Percentiles rank a stretch among this genome's conserved stretches.
Evolutionary conservation across 805 yeast genomes (phyloP).

Genomic region (Diddensiella santjacobensis): DNA sequence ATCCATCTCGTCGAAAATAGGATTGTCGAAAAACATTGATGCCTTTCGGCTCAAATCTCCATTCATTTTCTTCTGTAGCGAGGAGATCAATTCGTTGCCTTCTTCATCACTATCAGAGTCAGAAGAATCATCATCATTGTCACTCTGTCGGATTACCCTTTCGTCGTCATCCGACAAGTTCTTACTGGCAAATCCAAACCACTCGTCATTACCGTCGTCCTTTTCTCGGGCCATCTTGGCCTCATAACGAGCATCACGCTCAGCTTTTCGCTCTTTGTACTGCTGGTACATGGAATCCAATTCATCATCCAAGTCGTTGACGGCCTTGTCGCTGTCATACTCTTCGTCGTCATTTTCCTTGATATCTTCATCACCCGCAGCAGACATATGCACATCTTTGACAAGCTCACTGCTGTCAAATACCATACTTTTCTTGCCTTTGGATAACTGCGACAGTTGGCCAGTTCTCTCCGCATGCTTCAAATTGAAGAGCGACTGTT

Average conservation of each 20-base stretch:
- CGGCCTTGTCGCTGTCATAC: constrained; percentile 39
- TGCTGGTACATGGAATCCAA: constrained; percentile 75
- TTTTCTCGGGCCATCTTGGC: constrained; percentile 49
- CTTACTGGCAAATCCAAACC: constrained; percentile 34
- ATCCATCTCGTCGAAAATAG: constrained; percentile 31
- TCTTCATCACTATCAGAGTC: constrained; percentile 24
- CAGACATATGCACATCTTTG: constrained; percentile 17
- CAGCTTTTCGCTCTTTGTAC: constrained; percentile 48
- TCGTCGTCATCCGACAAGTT: constrained; percentile 26
- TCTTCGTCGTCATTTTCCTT: constrained; percentile 30
- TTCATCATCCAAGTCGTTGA: constrained; percentile 64
- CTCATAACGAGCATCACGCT: constrained; percentile 45
- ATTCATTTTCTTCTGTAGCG: constrained; percentile 15
- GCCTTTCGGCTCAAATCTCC: constrained; percentile 35
- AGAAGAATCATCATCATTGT: constrained; percentile 20
- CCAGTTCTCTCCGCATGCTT: constrained; percentile 88
- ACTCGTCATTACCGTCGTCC: constrained; percentile 26
- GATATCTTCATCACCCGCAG: constrained; percentile 20
- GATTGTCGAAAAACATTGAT: constrained; percentile 37
- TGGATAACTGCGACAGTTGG: constrained; percentile 62
- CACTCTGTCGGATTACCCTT: constrained; percentile 21
- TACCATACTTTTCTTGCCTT: constrained; percentile 59
- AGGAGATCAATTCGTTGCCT: constrained; percentile 21
- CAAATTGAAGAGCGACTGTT: constrained; percentile 74
- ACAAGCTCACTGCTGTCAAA: constrained; percentile 32